A percentile compares a stretch with the other conserved stretches of the same genome.
Evolutionary conservation across 2,329 filamentous ascomycete species (phyloP).

Genomic region (Trichophyton rubrum): DNA sequence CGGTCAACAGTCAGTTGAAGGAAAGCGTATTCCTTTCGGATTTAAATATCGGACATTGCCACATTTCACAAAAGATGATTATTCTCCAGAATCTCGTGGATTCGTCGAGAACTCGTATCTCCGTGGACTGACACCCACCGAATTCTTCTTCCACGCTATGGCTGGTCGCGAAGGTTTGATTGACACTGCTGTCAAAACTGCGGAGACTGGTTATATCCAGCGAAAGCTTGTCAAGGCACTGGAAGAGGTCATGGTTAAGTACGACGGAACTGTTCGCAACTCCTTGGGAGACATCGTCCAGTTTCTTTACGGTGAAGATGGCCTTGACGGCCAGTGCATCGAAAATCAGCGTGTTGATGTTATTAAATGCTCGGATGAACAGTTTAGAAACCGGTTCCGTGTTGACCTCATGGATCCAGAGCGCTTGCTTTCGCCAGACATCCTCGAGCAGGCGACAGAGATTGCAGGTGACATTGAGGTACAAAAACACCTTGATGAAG

Average conservation of each 20-base stretch:
- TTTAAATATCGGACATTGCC: constrained; percentile 97
- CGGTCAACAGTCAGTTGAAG: constrained; percentile 95
- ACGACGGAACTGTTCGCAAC: constrained; percentile 94
- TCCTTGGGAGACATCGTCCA: constrained; percentile 93
- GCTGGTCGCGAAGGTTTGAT: constrained; percentile 99
- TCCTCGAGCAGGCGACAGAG: constrained; percentile 75
- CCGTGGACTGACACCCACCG: constrained; percentile 82
- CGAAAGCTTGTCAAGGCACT: constrained; percentile 95
- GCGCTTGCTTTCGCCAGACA: constrained; percentile 51
- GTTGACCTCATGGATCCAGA: constrained; percentile 71
- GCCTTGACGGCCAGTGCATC: constrained; percentile 82
- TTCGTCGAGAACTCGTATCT: constrained; percentile 99
- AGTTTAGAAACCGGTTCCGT: constrained; percentile 70
- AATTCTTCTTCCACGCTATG: constrained; percentile 99
- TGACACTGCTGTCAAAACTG: constrained; percentile 98
- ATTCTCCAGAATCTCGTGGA: constrained; percentile 89
- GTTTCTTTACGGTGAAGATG: constrained; percentile 96
- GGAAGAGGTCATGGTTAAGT: constrained; percentile 94
- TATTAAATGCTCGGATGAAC: constrained; percentile 63
- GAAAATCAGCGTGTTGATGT: constrained; percentile 86
- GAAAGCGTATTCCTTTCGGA: constrained; percentile 95
- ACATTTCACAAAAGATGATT: constrained; percentile 98
- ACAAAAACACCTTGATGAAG: constrained; percentile 74
- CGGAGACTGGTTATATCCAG: constrained; percentile 98
- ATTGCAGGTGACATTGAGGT: constrained; percentile 77